Evolutionary conservation across 148 eudicot species (phyloP), one percentile per base, ranked within the genome.

Genomic region (Diospyros kaki): DNA sequence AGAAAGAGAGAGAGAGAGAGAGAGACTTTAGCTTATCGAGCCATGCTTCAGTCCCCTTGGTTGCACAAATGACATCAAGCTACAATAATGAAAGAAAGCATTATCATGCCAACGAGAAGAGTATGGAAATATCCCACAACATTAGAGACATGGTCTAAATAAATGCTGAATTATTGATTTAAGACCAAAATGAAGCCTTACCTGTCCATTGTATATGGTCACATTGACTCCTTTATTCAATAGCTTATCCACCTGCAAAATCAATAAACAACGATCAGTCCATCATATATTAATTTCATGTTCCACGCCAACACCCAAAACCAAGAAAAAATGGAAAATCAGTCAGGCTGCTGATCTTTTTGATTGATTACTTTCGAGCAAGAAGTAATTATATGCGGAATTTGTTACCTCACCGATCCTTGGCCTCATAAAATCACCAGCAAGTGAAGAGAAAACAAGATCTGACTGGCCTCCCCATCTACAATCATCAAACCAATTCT

Each of bases 11-110:
- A 11, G 40, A 28, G 48, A 40, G 51, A 53, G 39, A 14, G 56
- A 0, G 86, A 85, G 86, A 94, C 97, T 89, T 90, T 9, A 92
- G 90, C 74, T 94, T 94, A 69, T 81, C 77, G 69, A 94, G 87
- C 97, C 98, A 94, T 77, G 98, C 93, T 81, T 94, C 91, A 50
- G 97, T 83, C 76, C 93, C 97, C 76, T 77, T 89, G 15, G 98
- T 92, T 41, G 98, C 73, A 71, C 98, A 94, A 64, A 94, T 94
- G 68, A 94, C 66, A 83, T 94, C 98, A 54, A 94, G 86, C 98
- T 90, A 66, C 76, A 73, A 75, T 52, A 63, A 73, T 77, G 45
- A 74, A 50, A 42, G n/a, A 76, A 56, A 46, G 54, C 18, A 28
- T 39, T 41, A n/a, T 67, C 50, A 79, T 39, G 45, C 46, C 8